Evolutionary conservation across 768 basidiomycete species (phyloP).

Genomic region (Rhodotorula toruloides): DNA sequence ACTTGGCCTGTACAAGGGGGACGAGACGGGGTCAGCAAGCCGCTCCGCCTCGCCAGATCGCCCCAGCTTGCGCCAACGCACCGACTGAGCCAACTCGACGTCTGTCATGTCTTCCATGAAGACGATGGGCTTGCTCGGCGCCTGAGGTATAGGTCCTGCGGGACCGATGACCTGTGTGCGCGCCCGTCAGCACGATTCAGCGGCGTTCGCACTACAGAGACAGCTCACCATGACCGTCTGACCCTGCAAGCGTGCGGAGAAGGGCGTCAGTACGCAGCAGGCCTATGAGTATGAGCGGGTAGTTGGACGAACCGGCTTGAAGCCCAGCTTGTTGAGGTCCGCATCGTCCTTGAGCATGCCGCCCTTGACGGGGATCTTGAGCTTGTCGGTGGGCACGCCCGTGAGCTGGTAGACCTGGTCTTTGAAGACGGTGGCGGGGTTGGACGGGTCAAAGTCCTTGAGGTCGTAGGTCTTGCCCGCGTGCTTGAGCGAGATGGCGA

Average conservation of each 20-base stretch:
- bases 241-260: constrained; percentile 52
- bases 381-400: constrained; percentile 79
- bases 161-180: constrained; percentile 65
- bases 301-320: constrained; percentile 64
- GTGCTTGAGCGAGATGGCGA: constrained; percentile 74
- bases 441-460: constrained; percentile 62
- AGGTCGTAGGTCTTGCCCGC: constrained; percentile 72
- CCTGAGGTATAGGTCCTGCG: constrained; percentile 83
- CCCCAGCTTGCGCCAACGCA: constrained; percentile 47
- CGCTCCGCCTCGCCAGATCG: constrained; percentile 6
- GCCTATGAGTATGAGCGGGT: constrained; percentile 5
- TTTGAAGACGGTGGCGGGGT: constrained; percentile 70
- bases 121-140: constrained; percentile 68
- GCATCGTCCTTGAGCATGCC: constrained; percentile 63
- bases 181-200: background rate
- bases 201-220: background rate
- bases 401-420: constrained; percentile 72
- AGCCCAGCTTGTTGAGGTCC: constrained; percentile 73
- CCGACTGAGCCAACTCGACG: constrained; percentile 68
- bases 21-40: background rate
- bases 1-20: constrained; percentile 56
- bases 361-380: constrained; percentile 97
- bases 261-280: background rate
- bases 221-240: constrained; percentile 68
- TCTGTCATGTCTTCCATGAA: constrained; percentile 95